These are phyloP conservation scores for Capsella rubella DNA, from an alignment of 441 rosid genomes.

Conservation along the genomic window DNA sequence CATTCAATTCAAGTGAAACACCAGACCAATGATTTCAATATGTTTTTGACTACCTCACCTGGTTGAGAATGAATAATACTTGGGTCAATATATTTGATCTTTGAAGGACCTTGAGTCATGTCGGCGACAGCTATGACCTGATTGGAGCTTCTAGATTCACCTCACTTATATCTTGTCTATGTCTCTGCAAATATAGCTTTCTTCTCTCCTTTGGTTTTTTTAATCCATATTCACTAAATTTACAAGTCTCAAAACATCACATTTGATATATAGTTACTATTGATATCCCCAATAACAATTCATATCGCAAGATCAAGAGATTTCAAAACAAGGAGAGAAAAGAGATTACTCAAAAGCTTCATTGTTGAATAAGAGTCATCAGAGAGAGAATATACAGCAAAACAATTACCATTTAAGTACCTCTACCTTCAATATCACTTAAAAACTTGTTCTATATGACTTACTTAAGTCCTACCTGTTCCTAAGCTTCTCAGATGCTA, in stretches of 20 bases:
- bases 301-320: background rate
- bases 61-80: too few relatives aligned
- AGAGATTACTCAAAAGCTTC: background rate
- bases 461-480: conserved; percentile 7
- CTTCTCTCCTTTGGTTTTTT: too few relatives aligned
- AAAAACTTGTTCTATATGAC: conserved; percentile 1
- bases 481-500: conserved; percentile 9
- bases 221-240: too few relatives aligned
- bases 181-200: too few relatives aligned
- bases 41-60: background rate
- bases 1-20: background rate
- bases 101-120: too few relatives aligned
- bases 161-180: too few relatives aligned
- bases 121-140: too few relatives aligned
- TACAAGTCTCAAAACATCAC: too few relatives aligned
- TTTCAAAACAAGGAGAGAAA: background rate
- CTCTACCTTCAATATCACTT: conserved; percentile 17
- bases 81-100: too few relatives aligned
- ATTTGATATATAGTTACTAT: too few relatives aligned
- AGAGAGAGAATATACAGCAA: conserved; percentile 10
- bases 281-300: too few relatives aligned
- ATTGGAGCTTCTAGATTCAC: too few relatives aligned
- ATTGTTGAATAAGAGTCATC: conserved; percentile 1
- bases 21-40: background rate
- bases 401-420: background rate